Base-by-base conservation (phyloP, 192 early-diverging fungal species). In the Diversispora epigaea region DNA sequence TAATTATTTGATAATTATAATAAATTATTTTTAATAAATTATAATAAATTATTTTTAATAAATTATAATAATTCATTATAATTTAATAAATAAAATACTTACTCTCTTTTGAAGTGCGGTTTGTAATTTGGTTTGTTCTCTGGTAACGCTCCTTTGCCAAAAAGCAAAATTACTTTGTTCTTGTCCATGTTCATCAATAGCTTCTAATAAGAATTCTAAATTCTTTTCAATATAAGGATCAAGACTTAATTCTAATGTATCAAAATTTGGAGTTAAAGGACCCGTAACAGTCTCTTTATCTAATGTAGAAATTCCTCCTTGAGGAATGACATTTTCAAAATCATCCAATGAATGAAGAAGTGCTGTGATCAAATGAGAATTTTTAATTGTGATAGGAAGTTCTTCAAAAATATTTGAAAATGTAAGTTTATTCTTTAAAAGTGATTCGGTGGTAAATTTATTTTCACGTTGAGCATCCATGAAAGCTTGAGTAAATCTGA, bases 151-250 rank as follows among this genome's bases (percentile, higher is more conserved):
- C 76, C 95, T 91, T 83, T 98, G 93, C 98, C 98, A 98, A 81
- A 93, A 93, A 76, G 93, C 90, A 87, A 94, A 96, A 77, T 93
- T 90, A 87, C 90, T 91, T 74, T 94, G 92, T 77, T 96, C 92
- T 82, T 94, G 93, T 60, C 90, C 90, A 67, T 96, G 90, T 39
- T 93, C 94, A 69, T 99, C 98, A 39, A 96, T 88, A 14, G 91
- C 86, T 43, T 94, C 92, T 75, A 90, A 84, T 66, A 96, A 82
- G 68, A 86, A 84, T 76, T 95, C 92, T 60, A 95, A 84, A 81
- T 93, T 93, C 79, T 93, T 93, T 79, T 97, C 96, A 54, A 94
- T 84, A 80, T 91, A 93, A 15, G 89, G 84, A 81, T 96, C 95
- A 54, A 93, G 80, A 78, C 87, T 89, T 69, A 98, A 88, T 69